phyloP scores from a whole-genome alignment of 345 rosid species.

The Triadica sebifera region DNA sequence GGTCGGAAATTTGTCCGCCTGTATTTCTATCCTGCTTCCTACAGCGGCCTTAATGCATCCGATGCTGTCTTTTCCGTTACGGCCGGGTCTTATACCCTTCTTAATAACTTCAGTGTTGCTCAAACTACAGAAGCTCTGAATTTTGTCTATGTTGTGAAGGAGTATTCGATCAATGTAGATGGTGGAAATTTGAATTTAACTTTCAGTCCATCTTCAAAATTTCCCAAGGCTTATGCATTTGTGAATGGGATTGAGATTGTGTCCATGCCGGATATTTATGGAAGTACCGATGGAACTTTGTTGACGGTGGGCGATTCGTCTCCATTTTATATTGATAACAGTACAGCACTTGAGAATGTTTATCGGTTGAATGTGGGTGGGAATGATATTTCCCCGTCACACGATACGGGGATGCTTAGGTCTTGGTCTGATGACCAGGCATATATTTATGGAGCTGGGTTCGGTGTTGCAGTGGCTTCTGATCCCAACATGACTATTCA shows the following conservation, averaged over 20 bases:
- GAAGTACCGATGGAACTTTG: conserved; percentile 41
- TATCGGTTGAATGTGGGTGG: conserved; percentile 90
- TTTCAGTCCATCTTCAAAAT: conserved; percentile 52
- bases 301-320: conserved; percentile 40
- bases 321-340: conserved; percentile 47
- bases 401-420: conserved; percentile 75
- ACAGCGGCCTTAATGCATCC: conserved; percentile 51
- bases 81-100: conserved; percentile 58
- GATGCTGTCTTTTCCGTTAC: conserved; percentile 64
- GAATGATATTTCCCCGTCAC: conserved; percentile 67
- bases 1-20: conserved; percentile 80
- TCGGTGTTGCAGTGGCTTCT: conserved; percentile 50
- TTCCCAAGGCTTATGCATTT: conserved; percentile 60
- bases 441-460: conserved; percentile 55
- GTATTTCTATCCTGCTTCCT: conserved; percentile 72
- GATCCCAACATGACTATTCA: conserved; percentile 43
- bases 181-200: conserved; percentile 57
- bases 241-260: conserved; percentile 92
- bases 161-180: conserved; percentile 60
- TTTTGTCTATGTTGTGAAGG: conserved; percentile 63
- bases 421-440: conserved; percentile 77
- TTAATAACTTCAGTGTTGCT: conserved; percentile 78
- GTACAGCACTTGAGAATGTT: conserved; percentile 79
- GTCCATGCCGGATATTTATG: conserved; percentile 88
- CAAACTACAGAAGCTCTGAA: conserved; percentile 71